Evolutionary conservation across 2,329 filamentous ascomycete species (phyloP).

Genomic region (Meredithiella fracta): DNA sequence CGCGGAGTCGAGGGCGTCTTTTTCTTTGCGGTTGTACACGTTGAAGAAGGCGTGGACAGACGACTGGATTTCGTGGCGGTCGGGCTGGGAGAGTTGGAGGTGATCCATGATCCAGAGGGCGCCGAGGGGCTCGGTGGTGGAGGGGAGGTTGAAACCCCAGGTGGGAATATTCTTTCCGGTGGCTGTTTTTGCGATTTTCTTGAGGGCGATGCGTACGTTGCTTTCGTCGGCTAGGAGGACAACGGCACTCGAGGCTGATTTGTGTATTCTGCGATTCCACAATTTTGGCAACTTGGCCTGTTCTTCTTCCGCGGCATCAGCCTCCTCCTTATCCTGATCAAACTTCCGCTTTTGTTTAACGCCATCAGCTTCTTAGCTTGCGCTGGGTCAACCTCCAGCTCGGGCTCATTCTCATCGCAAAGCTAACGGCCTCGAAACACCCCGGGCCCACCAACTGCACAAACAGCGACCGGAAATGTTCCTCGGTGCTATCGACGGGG

Average conservation of each 20-base stretch:
- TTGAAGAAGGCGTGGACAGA: slow-evolving; percentile 76
- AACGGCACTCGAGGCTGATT: slow-evolving; percentile 63
- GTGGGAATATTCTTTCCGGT: slow-evolving; percentile 41
- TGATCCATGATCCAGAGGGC: slow-evolving; percentile 45
- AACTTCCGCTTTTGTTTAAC: slow-evolving; percentile 35
- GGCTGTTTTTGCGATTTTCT: slow-evolving; percentile 48
- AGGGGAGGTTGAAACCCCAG: slow-evolving; percentile 51
- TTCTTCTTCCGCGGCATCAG: slow-evolving; percentile 41
- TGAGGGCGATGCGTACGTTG: slow-evolving; percentile 60
- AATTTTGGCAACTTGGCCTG: slow-evolving; percentile 47
- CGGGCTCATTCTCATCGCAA: slow-evolving; percentile 44
- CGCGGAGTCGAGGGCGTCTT: slow-evolving; percentile 42
- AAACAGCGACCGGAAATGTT: slow-evolving; percentile 63
- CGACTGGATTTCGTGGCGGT: slow-evolving; percentile 45
- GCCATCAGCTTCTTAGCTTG: slow-evolving; percentile 25
- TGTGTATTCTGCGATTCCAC: slow-evolving; percentile 56
- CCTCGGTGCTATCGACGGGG: slow-evolving; percentile 65
- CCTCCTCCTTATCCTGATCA: slow-evolving; percentile 31
- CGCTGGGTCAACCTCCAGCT: slow-evolving; percentile 21
- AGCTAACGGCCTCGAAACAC: slow-evolving; percentile 60
- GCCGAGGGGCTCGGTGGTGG: slow-evolving; percentile 34
- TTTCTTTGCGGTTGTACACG: slow-evolving; percentile 58
- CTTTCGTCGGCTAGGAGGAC: slow-evolving; percentile 70
- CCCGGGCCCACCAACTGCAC: slow-evolving; percentile 56
- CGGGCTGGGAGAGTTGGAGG: slow-evolving; percentile 54